Evolutionary conservation across 345 rosid genomes (phyloP), one percentile per base, ranked within the genome.

Genomic region (Gossypium longicalyx): DNA sequence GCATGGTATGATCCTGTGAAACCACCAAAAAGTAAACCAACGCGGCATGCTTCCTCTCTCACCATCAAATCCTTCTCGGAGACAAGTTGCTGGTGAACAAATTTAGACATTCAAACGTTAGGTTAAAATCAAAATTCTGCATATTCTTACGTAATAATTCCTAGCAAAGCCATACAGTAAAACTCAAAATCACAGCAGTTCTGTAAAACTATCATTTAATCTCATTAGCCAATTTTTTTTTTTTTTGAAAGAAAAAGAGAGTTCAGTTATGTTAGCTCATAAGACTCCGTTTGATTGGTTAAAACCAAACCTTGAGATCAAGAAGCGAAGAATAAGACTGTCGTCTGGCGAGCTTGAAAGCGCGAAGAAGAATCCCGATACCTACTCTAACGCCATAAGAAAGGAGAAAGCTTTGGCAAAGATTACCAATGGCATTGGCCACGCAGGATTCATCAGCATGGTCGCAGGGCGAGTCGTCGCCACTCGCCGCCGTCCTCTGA

Each of bases 21-120:
- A 69, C 99, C 97, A 72, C 98, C 98, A 82, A 96, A 93, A 12
- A 96, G 87, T 58, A 96, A 75, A 75, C 99, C 99, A 67, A 93
- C 77, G 22, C 99, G 94, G 75, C 99, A 93, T 43, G 99, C 98
- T 83, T 96, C 99, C 82, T 96, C 97, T 82, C 98, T 87, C 38
- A 96, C 99, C 20, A 96, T 96, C 82, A 93, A 83, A 88, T 96
- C 98, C 72, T 85, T 91, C 91, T 93, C 99, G 2, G 99, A 96
- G 2, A 96, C 99, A 75, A 96, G 92, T 93, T 91, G 98, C 99
- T 96, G 93, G 75, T 80, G 16, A 76, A 60, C 73, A 62, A 17
- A 34, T 6, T 51, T 70, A 78, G 5, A 41, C 41, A 20, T 74
- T 73, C 77, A 73, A 51, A 17, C 72, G 54, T 0, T 1, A 34